Conservation (phyloP, 257 asterid genomes). For the Asclepias syriaca region DNA sequence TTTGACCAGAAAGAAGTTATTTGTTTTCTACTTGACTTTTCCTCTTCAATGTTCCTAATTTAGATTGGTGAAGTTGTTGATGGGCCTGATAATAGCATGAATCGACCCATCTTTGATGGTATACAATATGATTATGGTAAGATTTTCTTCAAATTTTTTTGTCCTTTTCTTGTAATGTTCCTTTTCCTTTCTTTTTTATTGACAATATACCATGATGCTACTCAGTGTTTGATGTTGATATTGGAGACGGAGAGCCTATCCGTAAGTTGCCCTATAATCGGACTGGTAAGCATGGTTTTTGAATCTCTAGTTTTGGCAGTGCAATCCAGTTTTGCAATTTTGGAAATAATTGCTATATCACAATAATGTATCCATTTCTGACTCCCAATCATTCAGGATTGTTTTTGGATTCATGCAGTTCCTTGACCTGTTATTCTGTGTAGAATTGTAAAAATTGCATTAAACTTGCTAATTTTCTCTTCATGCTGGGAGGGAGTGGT, state of each 20-base stretch:
- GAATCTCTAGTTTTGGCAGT: conserved; percentile 1
- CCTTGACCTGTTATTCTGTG: background rate
- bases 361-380: background rate
- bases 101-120: conserved; percentile 58
- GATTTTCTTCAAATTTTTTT: conserved; percentile 21
- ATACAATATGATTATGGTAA: conserved; percentile 77
- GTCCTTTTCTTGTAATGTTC: background rate
- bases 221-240: conserved; percentile 95
- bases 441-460: background rate
- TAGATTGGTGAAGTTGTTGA: conserved; percentile 98
- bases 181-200: conserved; percentile 18
- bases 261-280: conserved; percentile 94
- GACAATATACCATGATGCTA: conserved; percentile 20
- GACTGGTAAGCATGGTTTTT: conserved; percentile 49
- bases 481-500: background rate
- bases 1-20: background rate
- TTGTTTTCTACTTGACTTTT: background rate
- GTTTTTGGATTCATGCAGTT: background rate
- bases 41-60: background rate
- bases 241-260: conserved; percentile 96
- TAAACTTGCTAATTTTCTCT: background rate
- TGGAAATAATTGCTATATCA: background rate
- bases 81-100: conserved; percentile 73
- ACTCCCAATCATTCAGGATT: background rate
- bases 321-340: background rate